Percentiles rank a stretch among this genome's conserved stretches.
phyloP scores from a whole-genome alignment of 305 asterid genomes.

The Fraxinus sp. region DNA sequence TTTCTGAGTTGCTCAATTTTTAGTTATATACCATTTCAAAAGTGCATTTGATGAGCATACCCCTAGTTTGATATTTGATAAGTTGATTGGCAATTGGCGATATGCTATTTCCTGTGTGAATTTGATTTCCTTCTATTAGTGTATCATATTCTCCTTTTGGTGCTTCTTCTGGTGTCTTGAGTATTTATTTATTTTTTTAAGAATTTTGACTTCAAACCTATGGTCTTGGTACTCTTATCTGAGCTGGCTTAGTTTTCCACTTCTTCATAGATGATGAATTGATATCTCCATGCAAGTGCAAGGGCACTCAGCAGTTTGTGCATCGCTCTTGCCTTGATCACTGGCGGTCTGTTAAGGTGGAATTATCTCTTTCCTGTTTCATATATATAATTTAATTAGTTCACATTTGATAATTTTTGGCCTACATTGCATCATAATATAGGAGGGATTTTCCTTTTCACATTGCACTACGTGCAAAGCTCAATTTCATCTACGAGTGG shows the following conservation, averaged over 20 bases:
- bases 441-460: constrained; percentile 68
- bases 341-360: constrained; percentile 64
- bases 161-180: not conserved
- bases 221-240: not conserved
- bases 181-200: not conserved
- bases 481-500: constrained; percentile 55
- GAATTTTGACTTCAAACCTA: not conserved
- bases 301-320: constrained; percentile 65
- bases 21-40: not conserved
- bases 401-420: not conserved
- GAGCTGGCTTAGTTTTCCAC: constrained; percentile 2
- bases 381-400: not conserved
- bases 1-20: not conserved
- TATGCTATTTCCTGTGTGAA: not conserved
- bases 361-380: constrained; percentile 8
- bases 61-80: not conserved
- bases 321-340: constrained; percentile 65
- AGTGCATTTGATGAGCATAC: constrained; percentile 11
- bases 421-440: constrained; percentile 15
- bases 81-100: not conserved
- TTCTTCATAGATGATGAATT: constrained; percentile 40
- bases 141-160: not conserved
- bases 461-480: constrained; percentile 69
- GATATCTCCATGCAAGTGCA: constrained; percentile 67
- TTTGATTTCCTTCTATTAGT: not conserved